Evolutionary conservation across 2,329 filamentous ascomycete genomes (phyloP), one percentile per base, ranked within the genome.

Genomic region (Decorospora gaudefroyi): DNA sequence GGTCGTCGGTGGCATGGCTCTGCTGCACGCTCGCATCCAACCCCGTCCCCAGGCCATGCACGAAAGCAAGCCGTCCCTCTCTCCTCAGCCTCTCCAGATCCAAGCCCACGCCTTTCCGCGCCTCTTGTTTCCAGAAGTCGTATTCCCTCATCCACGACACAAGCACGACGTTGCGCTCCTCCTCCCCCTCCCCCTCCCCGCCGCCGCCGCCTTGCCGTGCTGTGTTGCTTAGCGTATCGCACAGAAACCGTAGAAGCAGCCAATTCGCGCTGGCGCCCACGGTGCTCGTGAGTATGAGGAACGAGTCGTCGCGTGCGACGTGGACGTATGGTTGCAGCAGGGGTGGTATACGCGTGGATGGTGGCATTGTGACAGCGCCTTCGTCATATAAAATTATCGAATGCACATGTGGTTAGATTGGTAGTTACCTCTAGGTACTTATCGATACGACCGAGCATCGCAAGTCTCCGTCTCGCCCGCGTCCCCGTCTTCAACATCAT

Each of bases 81-180:
- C 76, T 75, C 39, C 72, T 69, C 4, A 85, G 68, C 4, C 76
- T 76, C 12, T 85, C 80, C 36, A 93, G 74, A 69, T 95, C 88
- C 34, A 93, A 64, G 2, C 87, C 88, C 80, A 54, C 86, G 62
- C 90, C 70, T 68, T 85, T 85, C 39, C 82, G 79, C 2, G 79
- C 79, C 35, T 88, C 85, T 3, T 85, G 81, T 51, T 76, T 83
- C 90, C 90, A 96, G 65, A 95, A 95, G 1, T 80, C 74, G 52
- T 79, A 81, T 59, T 92, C 86, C 48, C 88, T 80, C 71, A 95
- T 74, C 71, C 93, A 96, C 73, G 88, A 95, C 45, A 93, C 83
- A 3, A 96, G 76, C 3, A 96, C 76, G 1, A 96, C 70, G 12
- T 67, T 68, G 7, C 55, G 54, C 4, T 51, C 58, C 11, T 59